Conservation (phyloP, 352 stramenopile genomes). For the Globisporangium orthogonon region DNA sequence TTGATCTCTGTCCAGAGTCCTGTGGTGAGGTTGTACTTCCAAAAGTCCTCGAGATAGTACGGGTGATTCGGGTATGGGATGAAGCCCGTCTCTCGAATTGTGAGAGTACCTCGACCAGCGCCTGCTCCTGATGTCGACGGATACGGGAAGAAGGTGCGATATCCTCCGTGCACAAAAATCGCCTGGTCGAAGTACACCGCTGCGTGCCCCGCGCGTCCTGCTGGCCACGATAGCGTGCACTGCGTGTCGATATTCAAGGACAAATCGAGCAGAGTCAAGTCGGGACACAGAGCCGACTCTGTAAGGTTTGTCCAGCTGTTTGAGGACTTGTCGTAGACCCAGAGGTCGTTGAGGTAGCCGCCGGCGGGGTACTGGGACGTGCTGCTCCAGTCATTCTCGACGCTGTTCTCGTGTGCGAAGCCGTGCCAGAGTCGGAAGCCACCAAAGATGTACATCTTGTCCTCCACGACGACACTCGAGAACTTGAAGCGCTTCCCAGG, state of each 20-base stretch:
- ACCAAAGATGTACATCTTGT: slow-evolving; percentile 84
- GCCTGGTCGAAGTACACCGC: slow-evolving; percentile 64
- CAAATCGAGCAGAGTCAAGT: slow-evolving; percentile 44
- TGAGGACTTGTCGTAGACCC: slow-evolving; percentile 64
- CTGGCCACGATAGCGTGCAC: slow-evolving; percentile 87
- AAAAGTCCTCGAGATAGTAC: slow-evolving; percentile 94
- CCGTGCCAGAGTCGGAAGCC: slow-evolving; percentile 95
- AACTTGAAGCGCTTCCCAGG: slow-evolving; percentile 93
- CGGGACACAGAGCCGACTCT: slow-evolving; percentile 55
- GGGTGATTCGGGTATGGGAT: slow-evolving; percentile 88
- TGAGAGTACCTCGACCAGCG: slow-evolving; percentile 55
- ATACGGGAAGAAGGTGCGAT: slow-evolving; percentile 94
- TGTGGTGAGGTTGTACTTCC: slow-evolving; percentile 89
- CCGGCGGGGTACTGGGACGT: slow-evolving; percentile 74
- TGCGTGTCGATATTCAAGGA: slow-evolving; percentile 59
- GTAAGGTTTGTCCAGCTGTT: slow-evolving; percentile 73
- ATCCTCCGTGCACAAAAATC: slow-evolving; percentile 91
- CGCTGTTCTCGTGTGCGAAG: slow-evolving; percentile 88
- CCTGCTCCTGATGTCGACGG: slow-evolving; percentile 83
- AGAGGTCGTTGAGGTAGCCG: slow-evolving; percentile 95
- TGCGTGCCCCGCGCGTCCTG: slow-evolving; percentile 81
- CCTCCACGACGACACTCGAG: slow-evolving; percentile 60
- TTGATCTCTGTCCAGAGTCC: slow-evolving; percentile 77
- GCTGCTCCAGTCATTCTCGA: slow-evolving; percentile 82
- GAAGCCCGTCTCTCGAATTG: slow-evolving; percentile 44